Percentiles rank a stretch among this genome's conserved stretches.
Evolutionary conservation across 179 eudicot species (phyloP).

Genomic region (Silene vulgaris): DNA sequence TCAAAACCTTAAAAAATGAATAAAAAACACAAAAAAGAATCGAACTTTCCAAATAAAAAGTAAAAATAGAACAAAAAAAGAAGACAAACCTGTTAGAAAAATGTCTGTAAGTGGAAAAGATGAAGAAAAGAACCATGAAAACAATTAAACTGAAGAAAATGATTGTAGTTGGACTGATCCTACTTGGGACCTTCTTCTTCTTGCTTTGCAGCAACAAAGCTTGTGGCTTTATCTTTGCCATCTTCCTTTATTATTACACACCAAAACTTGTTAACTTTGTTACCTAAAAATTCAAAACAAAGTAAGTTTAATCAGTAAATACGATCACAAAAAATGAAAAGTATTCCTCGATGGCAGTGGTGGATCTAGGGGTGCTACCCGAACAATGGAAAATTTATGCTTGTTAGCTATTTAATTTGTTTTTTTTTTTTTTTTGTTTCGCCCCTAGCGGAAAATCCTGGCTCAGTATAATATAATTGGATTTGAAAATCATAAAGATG

Average conservation of each 20-base stretch:
- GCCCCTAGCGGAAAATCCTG: too few species aligned
- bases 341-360: background rate
- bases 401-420: too few species aligned
- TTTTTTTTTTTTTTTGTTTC: too few species aligned
- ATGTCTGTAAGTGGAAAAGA: conserved; percentile 62
- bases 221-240: conserved; percentile 97
- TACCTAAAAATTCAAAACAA: conserved; percentile 7
- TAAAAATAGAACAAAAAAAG: conserved; percentile 8
- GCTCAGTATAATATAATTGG: background rate
- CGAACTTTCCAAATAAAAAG: background rate
- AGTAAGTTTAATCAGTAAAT: background rate
- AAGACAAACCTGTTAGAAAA: conserved; percentile 62
- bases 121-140: conserved; percentile 55
- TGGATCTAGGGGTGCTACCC: too few species aligned
- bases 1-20: background rate
- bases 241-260: conserved; percentile 18
- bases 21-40: conserved; percentile 12
- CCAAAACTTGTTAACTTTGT: conserved; percentile 13
- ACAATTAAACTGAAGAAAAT: conserved; percentile 48
- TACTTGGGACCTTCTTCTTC: conserved; percentile 89
- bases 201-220: conserved; percentile 89
- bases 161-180: conserved; percentile 49
- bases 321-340: background rate
- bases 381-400: too few species aligned
- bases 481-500: background rate